Evolutionary conservation across 164 flowering plant genomes (phyloP), one percentile per base, ranked within the genome.

Genomic region (Nelumbo lutea): DNA sequence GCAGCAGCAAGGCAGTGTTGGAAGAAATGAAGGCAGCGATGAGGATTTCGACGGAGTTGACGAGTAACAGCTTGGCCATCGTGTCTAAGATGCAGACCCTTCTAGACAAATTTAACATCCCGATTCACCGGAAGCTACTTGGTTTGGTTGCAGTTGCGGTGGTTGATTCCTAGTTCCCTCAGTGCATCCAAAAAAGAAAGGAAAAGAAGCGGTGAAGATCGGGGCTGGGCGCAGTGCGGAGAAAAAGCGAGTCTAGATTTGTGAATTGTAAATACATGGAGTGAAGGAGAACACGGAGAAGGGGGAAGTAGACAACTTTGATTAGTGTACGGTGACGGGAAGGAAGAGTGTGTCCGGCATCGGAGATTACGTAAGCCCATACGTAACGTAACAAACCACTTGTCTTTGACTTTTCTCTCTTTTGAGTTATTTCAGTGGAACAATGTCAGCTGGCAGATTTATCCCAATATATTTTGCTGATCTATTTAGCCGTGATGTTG

Each of bases 261-360:
- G 83, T 88, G 69, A 86, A 27, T 27, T 27, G 27, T 27, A 27
- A 27, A 27, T 90, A 7, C 71, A 85, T 58, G 85, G 85, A 75
- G 80, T 41, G 2, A 94, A 96, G 0, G 48, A 0, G n/a, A 88
- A 90, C 45, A 51, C 6, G 4, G 94, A 88, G 82, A 83, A 85
- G 9, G 80, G 86, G 42, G 50, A 45, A 3, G 5, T 92, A 53
- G 92, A 84, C n/a, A 86, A 82, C 75, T 66, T 68, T 13, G 70
- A 60, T 9, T 84, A 87, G 92, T 92, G 43, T 78, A 77, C 60
- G 96, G 96, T 0, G 94, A 90, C 50, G 97, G 96, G 4, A 83
- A 27, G 78, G 48, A 50, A 1, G 70, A 77, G 87, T 27, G 65
- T 92, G 41, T 70, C 90, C 67, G 94, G 91, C 47, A 76, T 72